phyloP scores from a whole-genome alignment of 805 yeast species.

The Jamesozyma gamospora region DNA sequence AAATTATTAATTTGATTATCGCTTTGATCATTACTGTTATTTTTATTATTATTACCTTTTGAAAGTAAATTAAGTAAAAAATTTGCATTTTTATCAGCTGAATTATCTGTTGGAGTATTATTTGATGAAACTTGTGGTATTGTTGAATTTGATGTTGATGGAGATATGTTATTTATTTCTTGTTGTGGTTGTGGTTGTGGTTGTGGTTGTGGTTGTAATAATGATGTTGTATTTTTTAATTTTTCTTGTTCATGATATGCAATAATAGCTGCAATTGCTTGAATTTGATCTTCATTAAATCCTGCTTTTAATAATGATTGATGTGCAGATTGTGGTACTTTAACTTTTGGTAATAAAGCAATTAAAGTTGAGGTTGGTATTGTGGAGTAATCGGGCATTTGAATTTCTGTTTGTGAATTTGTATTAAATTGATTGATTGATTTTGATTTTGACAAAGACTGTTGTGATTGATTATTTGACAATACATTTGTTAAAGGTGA shows the following conservation, averaged over 20 bases:
- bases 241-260: conserved; percentile 51
- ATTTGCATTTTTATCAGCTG: background rate
- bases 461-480: conserved; percentile 1
- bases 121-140: background rate
- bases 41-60: background rate
- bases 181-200: background rate
- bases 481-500: conserved; percentile 11
- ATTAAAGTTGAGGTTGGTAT: conserved; percentile 30
- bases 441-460: background rate
- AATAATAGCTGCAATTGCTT: conserved; percentile 59
- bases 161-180: background rate
- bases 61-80: conserved; percentile 2
- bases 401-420: conserved; percentile 8
- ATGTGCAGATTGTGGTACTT: conserved; percentile 67
- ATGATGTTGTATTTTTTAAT: background rate
- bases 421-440: background rate
- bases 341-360: conserved; percentile 45
- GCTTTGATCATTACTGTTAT: background rate
- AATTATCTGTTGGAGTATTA: background rate
- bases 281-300: conserved; percentile 57
- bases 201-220: background rate
- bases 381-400: conserved; percentile 24
- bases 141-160: background rate
- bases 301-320: conserved; percentile 56
- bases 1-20: background rate